phyloP scores from a whole-genome alignment of 2,329 filamentous ascomycete genomes.

The Drechslera avenae region DNA sequence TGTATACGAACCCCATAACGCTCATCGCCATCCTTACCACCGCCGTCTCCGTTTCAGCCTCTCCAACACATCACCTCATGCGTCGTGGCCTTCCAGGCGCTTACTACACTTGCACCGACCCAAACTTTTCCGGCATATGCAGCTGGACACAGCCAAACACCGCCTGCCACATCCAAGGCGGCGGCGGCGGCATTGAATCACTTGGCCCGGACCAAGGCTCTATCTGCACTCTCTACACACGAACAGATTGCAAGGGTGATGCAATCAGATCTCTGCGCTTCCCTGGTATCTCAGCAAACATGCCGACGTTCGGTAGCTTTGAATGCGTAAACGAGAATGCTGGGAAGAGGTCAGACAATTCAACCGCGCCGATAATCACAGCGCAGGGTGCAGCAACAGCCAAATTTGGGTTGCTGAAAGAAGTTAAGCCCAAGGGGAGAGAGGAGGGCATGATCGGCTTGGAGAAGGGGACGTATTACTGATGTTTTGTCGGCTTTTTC shows the following conservation, averaged over 20 bases:
- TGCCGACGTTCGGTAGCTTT: slow-evolving; percentile 34
- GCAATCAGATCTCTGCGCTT: slow-evolving; percentile 29
- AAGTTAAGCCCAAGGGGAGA: slow-evolving; percentile 29
- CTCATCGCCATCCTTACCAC: slow-evolving; percentile 16
- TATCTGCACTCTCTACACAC: slow-evolving; percentile 33
- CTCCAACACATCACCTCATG: slow-evolving; percentile 14
- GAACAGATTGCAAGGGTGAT: slow-evolving; percentile 27
- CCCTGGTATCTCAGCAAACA: slow-evolving; percentile 24
- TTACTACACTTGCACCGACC: slow-evolving; percentile 39
- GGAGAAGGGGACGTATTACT: slow-evolving; percentile 39
- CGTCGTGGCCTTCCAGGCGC: slow-evolving; percentile 44
- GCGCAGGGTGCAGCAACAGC: slow-evolving; percentile 33
- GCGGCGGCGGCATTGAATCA: slow-evolving; percentile 28
- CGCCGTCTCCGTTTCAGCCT: slow-evolving; percentile 8
- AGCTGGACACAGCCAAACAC: slow-evolving; percentile 33
- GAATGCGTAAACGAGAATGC: slow-evolving; percentile 23
- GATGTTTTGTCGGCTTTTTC: slow-evolving; percentile 1
- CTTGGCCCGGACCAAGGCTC: slow-evolving; percentile 42
- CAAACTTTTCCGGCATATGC: slow-evolving; percentile 38
- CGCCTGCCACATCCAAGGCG: slow-evolving; percentile 34
- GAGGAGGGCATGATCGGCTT: slow-evolving; percentile 42
- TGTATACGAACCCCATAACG: slow-evolving; percentile 6
- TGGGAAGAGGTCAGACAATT: slow-evolving; percentile 4
- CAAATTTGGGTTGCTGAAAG: slow-evolving; percentile 25
- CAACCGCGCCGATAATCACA: slow-evolving; percentile 19